Evolutionary conservation across 2,329 filamentous ascomycete genomes (phyloP).

Genomic region (Penicillium sp.): DNA sequence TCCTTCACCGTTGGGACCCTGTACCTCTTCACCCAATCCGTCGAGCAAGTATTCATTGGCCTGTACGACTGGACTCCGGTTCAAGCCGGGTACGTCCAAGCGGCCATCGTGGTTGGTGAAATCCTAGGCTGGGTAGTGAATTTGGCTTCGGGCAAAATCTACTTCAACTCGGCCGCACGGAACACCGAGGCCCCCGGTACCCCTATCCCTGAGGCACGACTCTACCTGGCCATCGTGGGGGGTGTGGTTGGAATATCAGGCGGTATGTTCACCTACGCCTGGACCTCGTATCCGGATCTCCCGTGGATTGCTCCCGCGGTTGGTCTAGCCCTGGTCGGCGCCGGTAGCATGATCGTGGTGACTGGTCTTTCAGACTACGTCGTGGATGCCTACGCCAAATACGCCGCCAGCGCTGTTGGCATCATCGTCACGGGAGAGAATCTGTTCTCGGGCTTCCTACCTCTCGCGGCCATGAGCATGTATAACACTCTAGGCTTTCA

Average conservation of each 20-base stretch:
- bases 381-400: conserved; percentile 45
- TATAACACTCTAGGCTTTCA: conserved; percentile 35
- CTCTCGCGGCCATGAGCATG: conserved; percentile 38
- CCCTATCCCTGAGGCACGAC: conserved; percentile 40
- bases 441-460: conserved; percentile 39
- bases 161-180: conserved; percentile 25
- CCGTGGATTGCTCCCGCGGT: conserved; percentile 34
- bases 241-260: conserved; percentile 30
- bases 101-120: conserved; percentile 40
- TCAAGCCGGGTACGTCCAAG: conserved; percentile 36
- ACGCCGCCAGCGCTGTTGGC: conserved; percentile 43
- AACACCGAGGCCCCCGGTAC: conserved; percentile 37
- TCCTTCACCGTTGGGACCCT: conserved; percentile 41
- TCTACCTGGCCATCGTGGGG: conserved; percentile 38
- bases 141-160: conserved; percentile 24
- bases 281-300: conserved; percentile 27
- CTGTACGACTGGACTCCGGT: conserved; percentile 24
- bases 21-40: conserved; percentile 40
- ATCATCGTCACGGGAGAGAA: conserved; percentile 44
- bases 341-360: conserved; percentile 40
- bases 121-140: conserved; percentile 35
- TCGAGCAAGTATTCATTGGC: conserved; percentile 38
- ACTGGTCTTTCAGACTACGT: conserved; percentile 46
- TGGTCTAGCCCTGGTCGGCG: conserved; percentile 35
- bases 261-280: conserved; percentile 35